Evolutionary conservation across 2,329 filamentous ascomycete species (phyloP).

Genomic region (Penicillium sp.): DNA sequence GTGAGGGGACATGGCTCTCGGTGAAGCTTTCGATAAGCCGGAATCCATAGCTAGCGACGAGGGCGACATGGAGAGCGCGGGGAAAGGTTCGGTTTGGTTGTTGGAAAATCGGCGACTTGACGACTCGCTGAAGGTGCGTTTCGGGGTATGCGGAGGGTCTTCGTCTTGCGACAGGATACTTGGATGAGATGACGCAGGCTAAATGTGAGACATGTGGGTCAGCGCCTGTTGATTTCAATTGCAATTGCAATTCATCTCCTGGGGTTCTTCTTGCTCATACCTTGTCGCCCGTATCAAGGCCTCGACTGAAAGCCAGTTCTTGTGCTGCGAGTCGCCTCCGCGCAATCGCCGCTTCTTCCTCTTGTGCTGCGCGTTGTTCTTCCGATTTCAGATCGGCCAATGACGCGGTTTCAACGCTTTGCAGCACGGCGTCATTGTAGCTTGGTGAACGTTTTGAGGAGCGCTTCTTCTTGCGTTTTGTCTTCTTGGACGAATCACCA

Average conservation of each 20-base stretch:
- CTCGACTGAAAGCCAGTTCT: constrained; percentile 56
- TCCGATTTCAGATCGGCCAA: constrained; percentile 59
- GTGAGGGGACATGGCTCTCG: constrained; percentile 11
- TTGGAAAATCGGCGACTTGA: constrained; percentile 15
- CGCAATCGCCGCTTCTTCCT: constrained; percentile 60
- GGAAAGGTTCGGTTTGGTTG: constrained; percentile 37
- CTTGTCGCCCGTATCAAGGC: constrained; percentile 43
- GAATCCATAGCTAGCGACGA: constrained; percentile 8
- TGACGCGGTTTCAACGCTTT: constrained; percentile 45
- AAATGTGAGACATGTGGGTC: constrained; percentile 12
- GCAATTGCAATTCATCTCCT: no score
- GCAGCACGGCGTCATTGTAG: constrained; percentile 26
- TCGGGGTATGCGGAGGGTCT: constrained; percentile 2
- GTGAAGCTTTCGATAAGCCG: constrained; percentile 4
- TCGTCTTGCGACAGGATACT: constrained; percentile 13
- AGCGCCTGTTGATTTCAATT: neutral
- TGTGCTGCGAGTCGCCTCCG: constrained; percentile 58
- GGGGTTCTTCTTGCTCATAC: constrained; percentile 24
- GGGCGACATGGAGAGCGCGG: constrained; percentile 25
- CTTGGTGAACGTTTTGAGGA: constrained; percentile 30
- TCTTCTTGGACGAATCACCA: constrained; percentile 48
- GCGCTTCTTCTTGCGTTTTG: constrained; percentile 36
- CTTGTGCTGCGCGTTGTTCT: constrained; percentile 54
- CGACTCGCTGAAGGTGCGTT: constrained; percentile 13
- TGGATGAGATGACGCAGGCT: neutral